phyloP scores from a whole-genome alignment of 1,284 basidiomycete species.

The Psilocybe mexicana region DNA sequence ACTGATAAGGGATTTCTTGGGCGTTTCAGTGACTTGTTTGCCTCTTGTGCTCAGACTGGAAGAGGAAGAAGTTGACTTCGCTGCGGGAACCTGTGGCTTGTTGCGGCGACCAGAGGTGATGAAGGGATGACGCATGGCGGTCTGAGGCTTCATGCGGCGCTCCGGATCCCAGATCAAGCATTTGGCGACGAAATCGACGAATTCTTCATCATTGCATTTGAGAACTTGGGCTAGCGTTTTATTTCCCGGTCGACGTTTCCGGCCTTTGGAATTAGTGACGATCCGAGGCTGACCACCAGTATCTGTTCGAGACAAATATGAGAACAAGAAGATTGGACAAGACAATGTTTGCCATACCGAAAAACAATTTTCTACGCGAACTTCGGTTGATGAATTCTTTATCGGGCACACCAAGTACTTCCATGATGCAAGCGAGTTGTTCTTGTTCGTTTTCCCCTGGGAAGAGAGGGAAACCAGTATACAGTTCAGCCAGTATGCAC shows the following conservation, averaged over 20 bases:
- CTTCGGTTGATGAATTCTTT: slow-evolving; percentile 94
- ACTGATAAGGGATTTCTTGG: slow-evolving; percentile 84
- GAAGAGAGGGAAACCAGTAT: slow-evolving; percentile 99
- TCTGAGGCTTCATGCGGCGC: slow-evolving; percentile 90
- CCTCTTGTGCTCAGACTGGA: slow-evolving; percentile 52
- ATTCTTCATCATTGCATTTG: slow-evolving; percentile 86
- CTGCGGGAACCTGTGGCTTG: slow-evolving; percentile 45
- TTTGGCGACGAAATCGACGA: slow-evolving; percentile 92
- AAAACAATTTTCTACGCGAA: slow-evolving; percentile 93
- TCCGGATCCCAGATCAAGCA: slow-evolving; percentile 99
- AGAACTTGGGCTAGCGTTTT: slow-evolving; percentile 90
- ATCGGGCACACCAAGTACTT: slow-evolving; percentile 94
- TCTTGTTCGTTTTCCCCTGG: slow-evolving; percentile 99
- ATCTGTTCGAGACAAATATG: slow-evolving; percentile 51
- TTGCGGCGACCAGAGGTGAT: slow-evolving; percentile 64
- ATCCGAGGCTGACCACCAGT: slow-evolving; percentile 90
- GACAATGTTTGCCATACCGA: slow-evolving; percentile 58
- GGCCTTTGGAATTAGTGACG: slow-evolving; percentile 96
- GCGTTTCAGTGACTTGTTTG: slow-evolving; percentile 67
- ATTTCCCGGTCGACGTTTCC: slow-evolving; percentile 86
- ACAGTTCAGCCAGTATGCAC: slow-evolving; percentile 96
- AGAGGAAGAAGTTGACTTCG: slow-evolving; percentile 56
- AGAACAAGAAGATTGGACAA: not conserved
- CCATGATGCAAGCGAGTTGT: slow-evolving; percentile 99
- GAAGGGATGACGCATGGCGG: slow-evolving; percentile 91